Evolutionary conservation across 1,139 yeast species (phyloP).

Genomic region (Candida sanyaensis): DNA sequence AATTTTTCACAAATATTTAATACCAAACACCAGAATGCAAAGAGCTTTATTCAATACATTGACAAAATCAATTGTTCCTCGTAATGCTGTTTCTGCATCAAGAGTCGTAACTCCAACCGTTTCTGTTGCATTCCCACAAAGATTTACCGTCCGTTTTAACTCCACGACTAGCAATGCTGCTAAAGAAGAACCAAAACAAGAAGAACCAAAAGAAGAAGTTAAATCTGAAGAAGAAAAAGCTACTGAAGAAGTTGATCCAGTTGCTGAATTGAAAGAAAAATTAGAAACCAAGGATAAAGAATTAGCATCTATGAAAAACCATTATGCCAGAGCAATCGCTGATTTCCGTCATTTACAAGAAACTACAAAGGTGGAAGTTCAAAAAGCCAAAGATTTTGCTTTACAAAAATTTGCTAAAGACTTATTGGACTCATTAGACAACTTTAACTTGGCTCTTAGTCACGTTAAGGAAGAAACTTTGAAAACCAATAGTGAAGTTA

Average conservation of each 20-base stretch:
- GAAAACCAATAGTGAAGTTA: constrained; percentile 60
- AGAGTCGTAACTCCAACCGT: constrained; percentile 21
- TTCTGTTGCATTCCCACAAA: constrained; percentile 14
- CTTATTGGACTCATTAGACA: constrained; percentile 85
- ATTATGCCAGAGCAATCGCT: constrained; percentile 80
- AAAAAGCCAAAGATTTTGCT: constrained; percentile 88
- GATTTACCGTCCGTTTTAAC: constrained; percentile 22
- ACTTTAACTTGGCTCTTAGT: constrained; percentile 82
- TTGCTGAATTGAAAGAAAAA: constrained; percentile 54
- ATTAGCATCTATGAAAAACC: constrained; percentile 78
- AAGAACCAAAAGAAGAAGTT: constrained; percentile 6
- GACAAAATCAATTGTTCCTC: constrained; percentile 25
- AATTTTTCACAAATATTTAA: constrained; percentile 1
- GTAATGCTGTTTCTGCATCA: constrained; percentile 18
- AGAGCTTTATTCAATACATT: constrained; percentile 31
- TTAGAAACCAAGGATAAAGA: constrained; percentile 74
- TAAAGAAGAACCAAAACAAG: constrained; percentile 9
- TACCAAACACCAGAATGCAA: constrained; percentile 23
- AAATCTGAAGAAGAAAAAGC: constrained; percentile 16
- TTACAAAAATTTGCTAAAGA: constrained; percentile 92
- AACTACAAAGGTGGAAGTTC: constrained; percentile 82
- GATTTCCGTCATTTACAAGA: constrained; percentile 94
- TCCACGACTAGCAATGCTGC: constrained; percentile 20
- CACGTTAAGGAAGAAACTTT: constrained; percentile 73
- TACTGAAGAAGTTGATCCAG: constrained; percentile 23